These are phyloP conservation scores for Colletotrichum spaethianum DNA, from an alignment of 2,329 filamentous ascomycete genomes.

Conservation along the genomic window DNA sequence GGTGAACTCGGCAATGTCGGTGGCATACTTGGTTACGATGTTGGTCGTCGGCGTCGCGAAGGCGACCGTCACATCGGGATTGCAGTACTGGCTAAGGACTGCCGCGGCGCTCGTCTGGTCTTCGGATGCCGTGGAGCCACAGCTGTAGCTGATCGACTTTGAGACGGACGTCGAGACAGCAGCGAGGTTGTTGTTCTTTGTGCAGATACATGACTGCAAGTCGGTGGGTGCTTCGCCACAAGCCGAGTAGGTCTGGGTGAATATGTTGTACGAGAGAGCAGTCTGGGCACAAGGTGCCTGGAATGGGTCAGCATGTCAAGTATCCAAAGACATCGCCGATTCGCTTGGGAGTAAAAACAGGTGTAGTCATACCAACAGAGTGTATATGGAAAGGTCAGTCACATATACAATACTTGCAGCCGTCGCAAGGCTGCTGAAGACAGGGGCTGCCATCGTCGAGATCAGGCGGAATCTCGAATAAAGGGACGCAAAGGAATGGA, in stretches of 20 bases:
- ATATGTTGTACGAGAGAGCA: constrained; percentile 61
- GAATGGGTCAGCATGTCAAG: constrained; percentile 6
- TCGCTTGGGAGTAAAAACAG: background rate
- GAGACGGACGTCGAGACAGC: constrained; percentile 57
- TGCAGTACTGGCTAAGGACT: constrained; percentile 64
- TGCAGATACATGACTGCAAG: constrained; percentile 68
- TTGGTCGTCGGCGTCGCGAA: constrained; percentile 60
- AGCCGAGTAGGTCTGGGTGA: constrained; percentile 56
- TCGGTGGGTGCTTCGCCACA: constrained; percentile 61
- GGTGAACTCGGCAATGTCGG: constrained; percentile 61
- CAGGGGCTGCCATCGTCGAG: constrained; percentile 10
- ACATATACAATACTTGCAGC: constrained; percentile 56
- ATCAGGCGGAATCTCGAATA: background rate
- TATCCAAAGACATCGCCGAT: background rate
- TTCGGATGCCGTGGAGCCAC: constrained; percentile 62
- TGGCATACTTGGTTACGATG: constrained; percentile 63
- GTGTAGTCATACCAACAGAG: constrained; percentile 53
- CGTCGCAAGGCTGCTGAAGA: background rate
- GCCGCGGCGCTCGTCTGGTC: constrained; percentile 63
- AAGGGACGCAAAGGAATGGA: background rate
- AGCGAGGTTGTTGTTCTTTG: constrained; percentile 58
- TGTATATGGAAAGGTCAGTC: constrained; percentile 60
- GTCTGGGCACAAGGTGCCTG: constrained; percentile 66
- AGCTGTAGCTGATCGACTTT: constrained; percentile 57
- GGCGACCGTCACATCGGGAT: constrained; percentile 53